A percentile compares a stretch with the other conserved stretches of the same genome.
phyloP scores from a whole-genome alignment of 73 alveolate genomes.

The Paramecium caudatum region DNA sequence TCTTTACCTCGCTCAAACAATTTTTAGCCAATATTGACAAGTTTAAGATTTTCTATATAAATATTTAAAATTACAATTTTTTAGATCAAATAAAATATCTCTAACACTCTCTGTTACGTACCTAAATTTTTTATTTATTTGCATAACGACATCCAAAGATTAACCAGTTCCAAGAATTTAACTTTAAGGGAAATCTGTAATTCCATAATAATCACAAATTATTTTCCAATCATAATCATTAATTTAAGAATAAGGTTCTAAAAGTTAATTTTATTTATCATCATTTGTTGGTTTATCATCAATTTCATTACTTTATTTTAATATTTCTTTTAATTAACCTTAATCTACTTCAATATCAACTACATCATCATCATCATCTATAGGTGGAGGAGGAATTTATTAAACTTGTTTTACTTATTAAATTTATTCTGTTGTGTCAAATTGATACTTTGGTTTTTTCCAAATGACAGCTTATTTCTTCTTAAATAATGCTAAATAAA shows the following conservation, averaged over 20 bases:
- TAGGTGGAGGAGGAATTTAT: too few relatives aligned
- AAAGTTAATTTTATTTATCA: neutral
- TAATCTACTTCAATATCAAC: conserved; percentile 20
- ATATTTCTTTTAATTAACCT: conserved; percentile 6
- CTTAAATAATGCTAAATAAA: conserved; percentile 91
- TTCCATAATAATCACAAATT: conserved; percentile 74
- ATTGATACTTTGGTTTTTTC: conserved; percentile 75
- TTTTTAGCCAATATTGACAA: conserved; percentile 68
- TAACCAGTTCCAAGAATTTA: conserved; percentile 69
- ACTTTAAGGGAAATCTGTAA: conserved; percentile 53
- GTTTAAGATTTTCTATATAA: conserved; percentile 58
- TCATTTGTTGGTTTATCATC: conserved; percentile 60
- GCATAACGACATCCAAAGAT: conserved; percentile 25
- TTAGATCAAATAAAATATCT: neutral
- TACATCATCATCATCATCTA: too few relatives aligned
- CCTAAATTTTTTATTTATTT: conserved; percentile 49
- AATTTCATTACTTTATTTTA: conserved; percentile 38
- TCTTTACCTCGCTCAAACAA: conserved; percentile 73
- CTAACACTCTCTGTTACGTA: conserved; percentile 51
- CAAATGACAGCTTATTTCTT: conserved; percentile 82
- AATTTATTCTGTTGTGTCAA: too few relatives aligned
- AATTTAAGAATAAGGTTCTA: conserved; percentile 61
- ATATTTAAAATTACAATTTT: conserved; percentile 2
- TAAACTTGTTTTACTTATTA: too few relatives aligned
- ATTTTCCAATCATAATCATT: conserved; percentile 74